Base-by-base conservation (phyloP, 2,329 filamentous ascomycete species). In the Fusarium gaditjirri region DNA sequence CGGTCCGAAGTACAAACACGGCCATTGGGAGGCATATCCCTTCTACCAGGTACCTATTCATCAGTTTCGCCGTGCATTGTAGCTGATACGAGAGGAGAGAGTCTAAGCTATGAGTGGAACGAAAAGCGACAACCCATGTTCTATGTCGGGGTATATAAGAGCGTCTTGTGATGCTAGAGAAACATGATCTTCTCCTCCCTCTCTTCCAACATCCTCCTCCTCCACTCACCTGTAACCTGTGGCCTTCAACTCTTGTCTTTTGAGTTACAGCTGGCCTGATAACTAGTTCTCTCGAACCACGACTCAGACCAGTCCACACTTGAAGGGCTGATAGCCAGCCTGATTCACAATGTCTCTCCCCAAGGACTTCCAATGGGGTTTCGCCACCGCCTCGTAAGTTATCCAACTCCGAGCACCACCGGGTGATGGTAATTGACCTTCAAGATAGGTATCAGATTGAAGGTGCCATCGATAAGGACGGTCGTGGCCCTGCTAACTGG, bases 401-500 rank as follows among this genome's bases (percentile, higher is more conserved):
- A 31, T 36, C 44, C 41, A 16, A 29, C 38, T 39, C 10, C 49
- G 41, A 61, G 25, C 31, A 47, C 47, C 53, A 71, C 77, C 54
- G 76, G 63, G 25, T 60, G 35, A 52, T 25, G 31, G 23, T 46
- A 35, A 68, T 65, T 73, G 57, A 77, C 74, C 52, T 27, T 43
- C 38, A 35, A 60, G 33, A n/a, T 78, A 96, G 94, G 79, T 97
- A 96, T 85, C 94, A 97, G 81, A 93, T 97, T 75, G 94, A 97
- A 85, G 94, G 94, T 64, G 90, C 90, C 52, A 85, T 87, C 42
- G 85, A 92, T 52, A 88, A 91, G 78, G 94, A 95, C 79, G 94
- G 94, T 72, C 92, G 94, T 72, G 92, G 89, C 27, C 91, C 93
- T 60, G 94, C 92, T 69, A 96, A 97, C 81, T 97, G 94, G 94